Conservation (phyloP, 345 rosid species). For the Eucalyptus pauciflora region DNA sequence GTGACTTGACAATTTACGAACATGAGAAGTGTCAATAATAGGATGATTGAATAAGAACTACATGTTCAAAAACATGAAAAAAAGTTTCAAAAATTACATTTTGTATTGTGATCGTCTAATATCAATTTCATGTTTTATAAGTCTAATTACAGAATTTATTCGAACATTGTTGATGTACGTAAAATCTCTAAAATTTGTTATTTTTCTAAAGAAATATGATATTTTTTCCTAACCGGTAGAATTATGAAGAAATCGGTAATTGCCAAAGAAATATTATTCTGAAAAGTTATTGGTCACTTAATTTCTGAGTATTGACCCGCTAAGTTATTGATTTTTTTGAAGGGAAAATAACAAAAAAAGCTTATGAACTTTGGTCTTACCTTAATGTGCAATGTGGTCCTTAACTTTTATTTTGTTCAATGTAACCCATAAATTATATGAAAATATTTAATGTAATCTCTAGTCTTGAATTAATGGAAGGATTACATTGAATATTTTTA, state of each 20-base stretch:
- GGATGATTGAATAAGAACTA: no score
- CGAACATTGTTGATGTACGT: not conserved
- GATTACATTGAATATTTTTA: rapidly evolving
- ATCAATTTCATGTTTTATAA: not conserved
- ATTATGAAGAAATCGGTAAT: not conserved
- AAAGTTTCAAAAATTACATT: not conserved
- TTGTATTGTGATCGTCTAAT: not conserved
- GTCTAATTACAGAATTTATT: not conserved
- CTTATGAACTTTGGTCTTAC: rapidly evolving
- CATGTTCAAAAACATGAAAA: no score
- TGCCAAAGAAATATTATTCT: not conserved
- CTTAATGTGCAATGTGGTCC: rapidly evolving
- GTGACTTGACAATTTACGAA: rapidly evolving
- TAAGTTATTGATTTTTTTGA: no score
- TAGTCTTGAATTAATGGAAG: no score
- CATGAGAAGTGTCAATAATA: not conserved
- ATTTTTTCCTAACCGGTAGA: not conserved
- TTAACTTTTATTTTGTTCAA: no score
- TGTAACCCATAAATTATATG: rapidly evolving
- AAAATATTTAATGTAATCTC: no score
- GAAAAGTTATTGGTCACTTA: no score
- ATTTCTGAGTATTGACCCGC: no score
- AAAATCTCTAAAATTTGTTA: not conserved
- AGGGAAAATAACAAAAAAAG: no score
- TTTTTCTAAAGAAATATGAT: not conserved